Evolutionary conservation across 1,284 basidiomycete genomes (phyloP), one percentile per base, ranked within the genome.

Genomic region (Neotropicomus parvogracilis): DNA sequence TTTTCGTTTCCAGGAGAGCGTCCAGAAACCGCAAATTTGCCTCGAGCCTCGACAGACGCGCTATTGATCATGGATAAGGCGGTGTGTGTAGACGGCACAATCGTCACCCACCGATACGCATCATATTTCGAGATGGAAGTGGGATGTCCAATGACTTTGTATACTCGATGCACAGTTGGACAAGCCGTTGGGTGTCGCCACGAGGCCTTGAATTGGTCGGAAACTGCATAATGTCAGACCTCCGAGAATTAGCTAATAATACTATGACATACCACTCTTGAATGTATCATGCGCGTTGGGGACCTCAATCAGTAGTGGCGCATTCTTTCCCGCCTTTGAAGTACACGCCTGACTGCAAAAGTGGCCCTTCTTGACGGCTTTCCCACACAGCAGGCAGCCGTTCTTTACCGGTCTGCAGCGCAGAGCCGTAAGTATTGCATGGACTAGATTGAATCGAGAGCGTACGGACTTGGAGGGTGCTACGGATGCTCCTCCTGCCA

Each of bases 121-220:
- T 80, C 75, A 53, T 84, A 85, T 40, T 70, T 70, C 3, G 72
- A 70, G 34, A 79, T 60, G 9, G 73, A 75, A 3, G 70, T 62
- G 27, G 74, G 65, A 3, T 76, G 64, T 4, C 69, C 64, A 13
- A 81, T 62, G 53, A 85, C 76, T 68, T 84, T 84, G 68, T 81
- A 83, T 31, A 85, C 69, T 46, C 69, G 72, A 36, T 71, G 68
- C 4, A 85, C 81, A 17, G 70, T 65, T 14, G 83, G 81, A 53
- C 78, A 78, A 16, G 63, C 36, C 12, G 73, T 75, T 29, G 73
- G 63, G 57, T 85, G 83, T 54, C 80, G 73, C 82, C 82, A 85
- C n/a, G 82, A 81, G 39, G 73, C 52, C 55, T 77, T 80, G 68
- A 85, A 85, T 54, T 85, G 83, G 53, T 79, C 78, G 24, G 72